Evolutionary conservation across 352 stramenopile genomes (phyloP), one percentile per base, ranked within the genome.

Genomic region (Salisapilia sapeloensis): DNA sequence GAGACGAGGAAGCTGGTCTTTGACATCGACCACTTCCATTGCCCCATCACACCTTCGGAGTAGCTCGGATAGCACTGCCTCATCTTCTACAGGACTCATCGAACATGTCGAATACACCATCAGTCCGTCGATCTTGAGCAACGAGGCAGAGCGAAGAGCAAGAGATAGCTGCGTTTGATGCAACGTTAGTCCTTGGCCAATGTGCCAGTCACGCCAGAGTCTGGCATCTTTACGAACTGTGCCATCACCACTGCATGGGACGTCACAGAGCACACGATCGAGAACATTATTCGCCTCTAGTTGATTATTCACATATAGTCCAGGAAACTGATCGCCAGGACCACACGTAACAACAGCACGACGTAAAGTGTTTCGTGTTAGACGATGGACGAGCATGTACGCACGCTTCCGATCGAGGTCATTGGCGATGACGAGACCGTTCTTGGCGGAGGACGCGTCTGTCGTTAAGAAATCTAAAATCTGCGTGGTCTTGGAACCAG

Each of bases 81-180:
- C 96, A 57, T 99, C 83, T 63, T 99, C 96, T 8, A 98, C 70
- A 8, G 95, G 94, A 62, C 98, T 99, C 46, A 99, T 80, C 26
- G 81, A 97, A 44, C 96, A 99, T 27, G 90, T 97, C 19, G 80
- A 95, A 50, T 97, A 97, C 2, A 97, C 91, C 72, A 97, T 92
- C 11, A 71, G 51, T 12, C 90, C 91, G 15, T 83, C 86, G 18
- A 94, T 48, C 37, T 82, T 84, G 2, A 97, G 55, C 15, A 97
- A 47, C 15, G 84, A 60, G 15, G 94, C 71, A 7, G 85, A 89
- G 16, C 93, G 74, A 27, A 84, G 44, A 4, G 94, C 83, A 28
- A 99, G 94, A 4, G 64, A 46, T 8, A 98, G 38, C 55, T 99
- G 95, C 36, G 93, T 59, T 1, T 64, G 53, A 41, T 99, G 93